Evolutionary conservation across 2,329 filamentous ascomycete species (phyloP).

Genomic region (Geosmithia morbida): DNA sequence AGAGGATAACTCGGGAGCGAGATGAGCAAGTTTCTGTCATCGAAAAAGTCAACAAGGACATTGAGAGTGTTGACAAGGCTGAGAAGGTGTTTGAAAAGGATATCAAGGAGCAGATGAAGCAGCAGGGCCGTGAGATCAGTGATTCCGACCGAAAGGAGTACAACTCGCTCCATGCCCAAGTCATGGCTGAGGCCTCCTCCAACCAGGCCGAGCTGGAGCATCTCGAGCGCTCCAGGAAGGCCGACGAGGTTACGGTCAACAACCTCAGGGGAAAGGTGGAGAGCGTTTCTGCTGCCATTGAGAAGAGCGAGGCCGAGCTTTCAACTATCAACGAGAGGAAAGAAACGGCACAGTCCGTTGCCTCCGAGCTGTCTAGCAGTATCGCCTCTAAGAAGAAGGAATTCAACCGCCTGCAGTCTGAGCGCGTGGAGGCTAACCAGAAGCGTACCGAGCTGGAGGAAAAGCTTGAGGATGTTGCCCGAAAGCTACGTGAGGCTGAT

Average conservation of each 20-base stretch:
- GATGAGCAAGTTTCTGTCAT: conserved; percentile 55
- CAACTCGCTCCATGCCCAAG: conserved; percentile 68
- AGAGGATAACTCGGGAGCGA: conserved; percentile 60
- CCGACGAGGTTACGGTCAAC: conserved; percentile 80
- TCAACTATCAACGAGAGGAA: conserved; percentile 55
- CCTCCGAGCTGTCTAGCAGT: conserved; percentile 59
- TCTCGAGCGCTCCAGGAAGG: conserved; percentile 77
- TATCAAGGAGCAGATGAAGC: conserved; percentile 71
- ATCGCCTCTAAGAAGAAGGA: conserved; percentile 83
- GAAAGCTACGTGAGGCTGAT: conserved; percentile 72
- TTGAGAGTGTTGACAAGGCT: conserved; percentile 77
- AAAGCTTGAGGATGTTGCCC: conserved; percentile 69
- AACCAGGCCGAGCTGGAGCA: conserved; percentile 77
- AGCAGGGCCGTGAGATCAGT: conserved; percentile 74
- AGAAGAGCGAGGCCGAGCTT: conserved; percentile 61
- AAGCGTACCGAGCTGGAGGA: conserved; percentile 82
- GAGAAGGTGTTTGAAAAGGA: conserved; percentile 79
- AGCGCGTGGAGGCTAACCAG: conserved; percentile 67
- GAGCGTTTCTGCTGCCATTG: conserved; percentile 55
- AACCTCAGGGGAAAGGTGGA: conserved; percentile 84
- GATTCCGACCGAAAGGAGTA: conserved; percentile 84
- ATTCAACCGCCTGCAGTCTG: conserved; percentile 72
- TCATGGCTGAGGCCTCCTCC: conserved; percentile 66
- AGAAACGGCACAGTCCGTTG: conserved; percentile 42
- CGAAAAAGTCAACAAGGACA: conserved; percentile 63